Evolutionary conservation across 2,329 filamentous ascomycete genomes (phyloP).

Genomic region (Fusarium sp.): DNA sequence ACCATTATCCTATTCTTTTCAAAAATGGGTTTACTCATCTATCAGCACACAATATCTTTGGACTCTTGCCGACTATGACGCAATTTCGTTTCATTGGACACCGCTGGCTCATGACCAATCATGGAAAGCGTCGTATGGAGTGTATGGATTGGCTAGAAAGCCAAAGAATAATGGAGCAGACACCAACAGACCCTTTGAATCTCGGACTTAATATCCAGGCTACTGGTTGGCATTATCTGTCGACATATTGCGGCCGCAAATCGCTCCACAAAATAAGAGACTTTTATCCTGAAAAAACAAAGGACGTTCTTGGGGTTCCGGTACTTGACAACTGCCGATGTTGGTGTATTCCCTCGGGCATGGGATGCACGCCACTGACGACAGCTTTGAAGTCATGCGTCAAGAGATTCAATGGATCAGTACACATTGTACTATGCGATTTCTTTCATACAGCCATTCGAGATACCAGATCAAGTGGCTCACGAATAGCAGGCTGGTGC

Average conservation of each 20-base stretch:
- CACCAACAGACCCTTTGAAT: background rate
- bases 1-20: background rate
- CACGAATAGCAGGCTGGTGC: fast-evolving
- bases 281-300: fast-evolving
- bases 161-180: background rate
- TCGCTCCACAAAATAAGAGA: too few relatives aligned
- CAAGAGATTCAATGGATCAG: fast-evolving
- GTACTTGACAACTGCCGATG: background rate
- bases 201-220: background rate
- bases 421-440: fast-evolving
- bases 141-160: fast-evolving
- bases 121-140: background rate
- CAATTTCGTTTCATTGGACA: fast-evolving
- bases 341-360: background rate
- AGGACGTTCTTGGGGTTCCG: fast-evolving
- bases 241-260: fast-evolving
- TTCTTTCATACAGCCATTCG: fast-evolving
- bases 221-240: background rate
- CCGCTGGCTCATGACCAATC: fast-evolving
- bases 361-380: background rate
- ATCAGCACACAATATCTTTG: fast-evolving
- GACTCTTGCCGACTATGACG: background rate
- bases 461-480: fast-evolving
- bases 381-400: background rate
- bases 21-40: background rate